Evolutionary conservation across 768 basidiomycete genomes (phyloP), one percentile per base, ranked within the genome.

Genomic region (Panaeolus papilionaceus): DNA sequence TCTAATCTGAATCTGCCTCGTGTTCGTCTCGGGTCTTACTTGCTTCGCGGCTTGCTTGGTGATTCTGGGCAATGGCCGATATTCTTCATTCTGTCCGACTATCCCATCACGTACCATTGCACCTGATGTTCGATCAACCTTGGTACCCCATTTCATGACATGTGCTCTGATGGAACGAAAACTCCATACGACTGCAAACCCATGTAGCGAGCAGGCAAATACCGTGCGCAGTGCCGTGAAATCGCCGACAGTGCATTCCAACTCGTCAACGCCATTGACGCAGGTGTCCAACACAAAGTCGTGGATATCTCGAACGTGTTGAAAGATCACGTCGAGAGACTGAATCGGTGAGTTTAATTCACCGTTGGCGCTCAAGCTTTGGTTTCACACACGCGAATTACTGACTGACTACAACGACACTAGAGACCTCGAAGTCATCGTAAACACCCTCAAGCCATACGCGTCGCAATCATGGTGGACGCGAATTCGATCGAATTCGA

Each of bases 231-330:
- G 4, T 75, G 75, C 62, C 38, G 40, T 40, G 65, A 68, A 38
- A 71, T 75, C 11, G 75, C 75, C 4, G 70, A 71, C 39, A 70
- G 72, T 45, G 70, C 72, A 4, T 75, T 69, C 45, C 70, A 73
- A 10, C 69, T 75, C 6, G 66, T 75, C 2, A 75, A 73, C 28
- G 73, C 73, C 1, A 67, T 75, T 1, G 72, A 74, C 18, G 75
- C 71, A 20, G 73, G 73, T 4, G 65, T 75, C 26, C 71, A 74
- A 62, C 71, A 73, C 16, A 69, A 70, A 23, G 75, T 69, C n/a
- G 69, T 75, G 23, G 75, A 75, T 54, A 62, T 67, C 20, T 71
- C 72, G 44, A 38, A 66, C 14, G 68, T 74, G 20, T 66, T 75
- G 63, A 67, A 38, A 47, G 73, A 73, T 40, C 72, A 74, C 49